Conservation (phyloP, 176 grass and related monocot species). For the Phoenix dactylifera region DNA sequence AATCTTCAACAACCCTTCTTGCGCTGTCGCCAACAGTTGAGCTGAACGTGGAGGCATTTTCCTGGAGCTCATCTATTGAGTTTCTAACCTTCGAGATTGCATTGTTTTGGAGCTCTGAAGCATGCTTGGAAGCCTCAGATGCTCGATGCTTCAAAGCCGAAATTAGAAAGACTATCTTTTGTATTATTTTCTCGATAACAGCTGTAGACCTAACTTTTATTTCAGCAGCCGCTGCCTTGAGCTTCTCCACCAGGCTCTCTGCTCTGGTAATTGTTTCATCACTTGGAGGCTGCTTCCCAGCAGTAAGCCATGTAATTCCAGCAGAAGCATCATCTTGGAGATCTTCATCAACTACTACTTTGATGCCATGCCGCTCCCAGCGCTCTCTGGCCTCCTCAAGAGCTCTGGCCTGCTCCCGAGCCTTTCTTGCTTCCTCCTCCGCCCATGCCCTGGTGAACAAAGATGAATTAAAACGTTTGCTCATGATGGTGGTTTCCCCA, state of each 20-base stretch:
- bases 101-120: constrained; percentile 13
- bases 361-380: constrained; percentile 80
- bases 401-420: constrained; percentile 61
- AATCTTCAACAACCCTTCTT: constrained; percentile 54
- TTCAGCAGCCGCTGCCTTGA: constrained; percentile 36
- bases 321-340: constrained; percentile 57
- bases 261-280: constrained; percentile 40
- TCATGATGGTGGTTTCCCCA: too few species aligned
- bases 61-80: constrained; percentile 26
- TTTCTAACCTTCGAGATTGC: constrained; percentile 35
- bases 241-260: constrained; percentile 45
- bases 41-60: constrained; percentile 11
- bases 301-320: constrained; percentile 59
- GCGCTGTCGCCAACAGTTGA: constrained; percentile 17
- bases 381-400: constrained; percentile 71
- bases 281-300: constrained; percentile 44
- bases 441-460: constrained; percentile 70
- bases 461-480: too few species aligned
- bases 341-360: constrained; percentile 59
- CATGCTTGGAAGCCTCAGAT: constrained; percentile 20
- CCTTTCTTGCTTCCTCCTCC: constrained; percentile 89
- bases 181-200: constrained; percentile 51
- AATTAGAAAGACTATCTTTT: constrained; percentile 51
- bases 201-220: constrained; percentile 36
- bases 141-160: constrained; percentile 42